These are phyloP conservation scores for Striga asiatica DNA, from an alignment of 257 asterid species.

Conservation along the genomic window DNA sequence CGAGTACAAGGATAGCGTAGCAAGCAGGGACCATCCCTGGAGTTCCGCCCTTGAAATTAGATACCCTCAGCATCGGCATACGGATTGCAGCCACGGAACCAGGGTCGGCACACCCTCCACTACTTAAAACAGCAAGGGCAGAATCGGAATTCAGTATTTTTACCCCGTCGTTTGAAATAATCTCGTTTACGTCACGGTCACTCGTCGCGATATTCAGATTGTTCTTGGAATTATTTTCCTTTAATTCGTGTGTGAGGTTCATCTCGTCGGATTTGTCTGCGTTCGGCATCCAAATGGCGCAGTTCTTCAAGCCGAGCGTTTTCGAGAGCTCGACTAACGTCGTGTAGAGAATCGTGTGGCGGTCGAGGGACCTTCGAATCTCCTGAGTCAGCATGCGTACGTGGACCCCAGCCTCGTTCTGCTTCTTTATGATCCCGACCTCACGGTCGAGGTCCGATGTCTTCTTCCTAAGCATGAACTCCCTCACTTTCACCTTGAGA, in stretches of 20 bases:
- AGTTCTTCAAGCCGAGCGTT: slow-evolving; percentile 61
- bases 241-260: slow-evolving; percentile 56
- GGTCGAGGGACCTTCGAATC: slow-evolving; percentile 77
- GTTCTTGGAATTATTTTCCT: slow-evolving; percentile 21
- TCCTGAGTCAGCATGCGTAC: slow-evolving; percentile 94
- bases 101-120: slow-evolving; percentile 41
- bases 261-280: slow-evolving; percentile 51
- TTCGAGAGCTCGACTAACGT: slow-evolving; percentile 84
- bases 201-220: slow-evolving; percentile 28
- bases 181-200: slow-evolving; percentile 57
- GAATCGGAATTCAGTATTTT: slow-evolving; percentile 54
- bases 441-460: slow-evolving; percentile 79
- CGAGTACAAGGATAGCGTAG: slow-evolving; percentile 79
- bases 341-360: slow-evolving; percentile 72
- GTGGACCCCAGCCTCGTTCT: slow-evolving; percentile 68
- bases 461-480: slow-evolving; percentile 65
- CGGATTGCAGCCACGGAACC: slow-evolving; percentile 86
- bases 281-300: slow-evolving; percentile 92
- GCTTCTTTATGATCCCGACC: slow-evolving; percentile 59
- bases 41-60: slow-evolving; percentile 78
- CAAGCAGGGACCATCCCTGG: slow-evolving; percentile 70
- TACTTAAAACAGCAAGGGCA: slow-evolving; percentile 65
- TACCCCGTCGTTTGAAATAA: slow-evolving; percentile 49
- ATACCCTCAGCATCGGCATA: slow-evolving; percentile 83
- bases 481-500: slow-evolving; percentile 75